Base-by-base conservation (phyloP, 169 alveolate species). In the Cryptosporidium muris region DNA sequence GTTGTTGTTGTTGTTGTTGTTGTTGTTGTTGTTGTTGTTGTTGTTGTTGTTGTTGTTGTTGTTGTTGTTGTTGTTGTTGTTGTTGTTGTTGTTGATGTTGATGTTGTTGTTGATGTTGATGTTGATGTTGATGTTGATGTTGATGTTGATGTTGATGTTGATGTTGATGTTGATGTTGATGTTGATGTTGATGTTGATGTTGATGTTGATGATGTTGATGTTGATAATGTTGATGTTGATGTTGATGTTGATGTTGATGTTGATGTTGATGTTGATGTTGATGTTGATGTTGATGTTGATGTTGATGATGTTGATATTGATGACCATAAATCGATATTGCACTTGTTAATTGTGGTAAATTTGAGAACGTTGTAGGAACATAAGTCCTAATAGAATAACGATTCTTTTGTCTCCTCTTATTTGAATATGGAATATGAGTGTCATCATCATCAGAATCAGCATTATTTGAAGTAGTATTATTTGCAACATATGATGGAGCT, bases 351-450 rank as follows among this genome's bases (percentile, higher is more conserved):
- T 74, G 85, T 16, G 85, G 85, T 4, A 74, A 68, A 43, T 74
- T 74, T 3, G 85, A 74, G 25, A 74, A 74, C n/a, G 85, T 74
- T 7, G 85, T 74, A 12, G 85, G 85, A 2, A 74, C 85, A 49
- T 74, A 74, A 2, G 85, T 74, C 52, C 85, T 74, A 48, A 74
- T 74, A 16, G 85, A 74, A 37, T 74, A 74, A 14, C 85, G 54
- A 49, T 58, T 74, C 68, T 74, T 74, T 34, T 66, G 60, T 45
- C 64, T 74, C 48, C 48, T 74, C 11, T 74, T 74, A 36, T 62
- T 74, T 3, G 85, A 66, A 60, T 74, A 74, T 1, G 85, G 85
- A 25, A 62, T 68, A 36, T 74, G 85, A 25, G 54, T 74, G 60
- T 74, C 85, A 37, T 74, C 85, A 37, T 74, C 85, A 1, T 74